Evolutionary conservation across 768 basidiomycete genomes (phyloP).

Genomic region (Paxillus rubicundulus): DNA sequence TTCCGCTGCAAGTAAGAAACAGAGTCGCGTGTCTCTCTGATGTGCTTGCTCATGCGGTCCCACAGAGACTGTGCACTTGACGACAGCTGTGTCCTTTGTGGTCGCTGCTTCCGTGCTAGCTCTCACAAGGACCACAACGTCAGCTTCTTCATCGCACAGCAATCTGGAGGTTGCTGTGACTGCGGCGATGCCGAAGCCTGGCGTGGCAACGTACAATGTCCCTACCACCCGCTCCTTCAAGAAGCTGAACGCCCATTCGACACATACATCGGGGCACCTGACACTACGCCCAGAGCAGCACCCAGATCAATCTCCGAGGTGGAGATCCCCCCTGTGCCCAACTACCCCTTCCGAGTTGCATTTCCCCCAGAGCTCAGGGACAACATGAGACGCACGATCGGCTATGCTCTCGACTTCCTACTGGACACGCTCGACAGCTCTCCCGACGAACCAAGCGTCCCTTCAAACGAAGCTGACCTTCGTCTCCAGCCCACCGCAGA

Average conservation of each 20-base stretch:
- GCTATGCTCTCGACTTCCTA: slow-evolving; percentile 77
- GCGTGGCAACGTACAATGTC: slow-evolving; percentile 64
- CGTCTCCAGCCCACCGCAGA: slow-evolving; percentile 74
- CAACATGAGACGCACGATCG: slow-evolving; percentile 71
- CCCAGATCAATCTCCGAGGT: slow-evolving; percentile 40
- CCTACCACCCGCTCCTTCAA: slow-evolving; percentile 63
- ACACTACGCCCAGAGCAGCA: slow-evolving; percentile 42
- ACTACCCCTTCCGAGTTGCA: slow-evolving; percentile 54
- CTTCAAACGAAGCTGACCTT: slow-evolving; percentile 63
- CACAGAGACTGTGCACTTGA: slow-evolving; percentile 87
- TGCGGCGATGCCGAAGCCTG: slow-evolving; percentile 93
- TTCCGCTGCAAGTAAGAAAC: slow-evolving; percentile 87
- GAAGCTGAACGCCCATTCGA: slow-evolving; percentile 12
- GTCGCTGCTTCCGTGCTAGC: slow-evolving; percentile 86
- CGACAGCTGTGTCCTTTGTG: slow-evolving; percentile 87
- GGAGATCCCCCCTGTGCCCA: slow-evolving; percentile 58
- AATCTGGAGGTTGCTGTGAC: slow-evolving; percentile 92
- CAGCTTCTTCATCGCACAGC: slow-evolving; percentile 89
- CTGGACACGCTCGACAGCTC: slow-evolving; percentile 81
- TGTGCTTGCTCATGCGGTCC: not conserved
- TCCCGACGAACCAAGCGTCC: slow-evolving; percentile 73
- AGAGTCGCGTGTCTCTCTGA: not conserved
- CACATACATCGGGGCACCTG: slow-evolving; percentile 16
- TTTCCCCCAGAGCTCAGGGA: slow-evolving; percentile 68
- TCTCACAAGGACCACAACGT: slow-evolving; percentile 87